Base-by-base conservation (phyloP, 495 filamentous ascomycete genomes). In the Podospora pseudopauciseta region DNA sequence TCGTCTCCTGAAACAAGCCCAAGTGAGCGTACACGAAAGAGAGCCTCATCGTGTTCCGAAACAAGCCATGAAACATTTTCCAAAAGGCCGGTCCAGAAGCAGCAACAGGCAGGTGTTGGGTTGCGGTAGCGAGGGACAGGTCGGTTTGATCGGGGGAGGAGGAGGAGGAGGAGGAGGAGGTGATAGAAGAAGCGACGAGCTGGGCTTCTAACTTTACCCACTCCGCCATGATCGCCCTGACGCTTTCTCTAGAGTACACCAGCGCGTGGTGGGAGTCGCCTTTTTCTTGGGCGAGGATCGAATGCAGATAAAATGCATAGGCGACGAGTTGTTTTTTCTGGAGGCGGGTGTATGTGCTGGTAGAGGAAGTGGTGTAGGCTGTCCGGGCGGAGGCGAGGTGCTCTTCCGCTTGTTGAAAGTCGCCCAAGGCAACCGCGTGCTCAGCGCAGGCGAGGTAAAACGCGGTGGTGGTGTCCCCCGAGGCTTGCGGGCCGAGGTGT, bases 1-100 rank as follows among this genome's bases (percentile, higher is more conserved):
- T 81, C 6, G 94, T 91, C 75, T 98, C 96, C 63, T 90, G 89
- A 71, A 93, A 91, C 76, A 97, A 85, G 59, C 96, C 94, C 72
- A 93, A 85, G 65, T 94, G 88, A 4, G 91, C 87, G 67, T 91
- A 97, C 18, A 96, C 77, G 23, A 82, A 83, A 4, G 93, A 92
- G 5, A 96, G 85, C 65, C 92, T 88, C 60, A 87, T 72, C 32
- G 94, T 78, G 60, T 87, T 86, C 5, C 85, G 86, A 73, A 91
- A 89, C 30, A 97, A 81, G 9, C 86, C 86, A 39, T 87, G 84
- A 53, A 96, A 87, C 6, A 97, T 80, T 20, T 86, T 81, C 95
- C 95, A 99, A 69, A 95, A 94, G 15, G 85, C 84, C 0, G 92
- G 87, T 2, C 91, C 90, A 18, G 23, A 23, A 23, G 23, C 23